A percentile compares a stretch with the other conserved stretches of the same genome.
These are phyloP conservation scores for Penicillium oxalicum DNA, from an alignment of 2,329 filamentous ascomycete species.

Conservation along the genomic window DNA sequence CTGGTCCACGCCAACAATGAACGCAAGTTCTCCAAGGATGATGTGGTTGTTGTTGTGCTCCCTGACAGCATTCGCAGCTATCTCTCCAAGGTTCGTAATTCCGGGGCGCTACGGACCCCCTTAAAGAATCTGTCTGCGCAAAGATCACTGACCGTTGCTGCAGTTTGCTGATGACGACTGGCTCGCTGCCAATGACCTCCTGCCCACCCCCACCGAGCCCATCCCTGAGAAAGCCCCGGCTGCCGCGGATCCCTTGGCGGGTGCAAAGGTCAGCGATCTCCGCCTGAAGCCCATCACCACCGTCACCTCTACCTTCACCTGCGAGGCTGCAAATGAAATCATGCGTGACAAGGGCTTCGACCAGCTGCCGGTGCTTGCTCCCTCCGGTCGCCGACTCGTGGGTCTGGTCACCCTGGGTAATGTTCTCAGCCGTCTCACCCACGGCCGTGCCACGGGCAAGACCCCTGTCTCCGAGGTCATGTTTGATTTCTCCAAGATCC, in stretches of 20 bases:
- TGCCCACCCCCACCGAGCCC: constrained; percentile 52
- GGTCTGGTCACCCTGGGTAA: constrained; percentile 94
- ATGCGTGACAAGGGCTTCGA: constrained; percentile 99
- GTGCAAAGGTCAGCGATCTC: constrained; percentile 73
- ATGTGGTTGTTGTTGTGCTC: constrained; percentile 83
- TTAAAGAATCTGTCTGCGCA: too few species aligned
- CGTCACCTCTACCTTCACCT: constrained; percentile 62
- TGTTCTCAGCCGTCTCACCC: constrained; percentile 81
- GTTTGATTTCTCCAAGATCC: constrained; percentile 87
- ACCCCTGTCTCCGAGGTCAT: constrained; percentile 80
- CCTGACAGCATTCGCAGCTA: constrained; percentile 97
- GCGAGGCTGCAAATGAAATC: constrained; percentile 86
- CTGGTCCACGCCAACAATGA: constrained; percentile 72
- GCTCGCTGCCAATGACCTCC: constrained; percentile 91
- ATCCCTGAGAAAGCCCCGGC: constrained; percentile 30
- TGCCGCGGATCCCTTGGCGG: constrained; percentile 62
- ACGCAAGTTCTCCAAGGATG: constrained; percentile 68
- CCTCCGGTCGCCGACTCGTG: constrained; percentile 66
- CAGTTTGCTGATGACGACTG: constrained; percentile 96
- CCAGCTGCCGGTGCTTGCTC: constrained; percentile 81
- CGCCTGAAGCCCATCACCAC: constrained; percentile 92
- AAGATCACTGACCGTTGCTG: not conserved
- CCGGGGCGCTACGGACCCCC: too few species aligned
- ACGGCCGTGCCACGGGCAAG: constrained; percentile 67
- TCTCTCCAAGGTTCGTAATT: constrained; percentile 64